These are phyloP conservation scores for Thermomucor indicae-seudaticae DNA, from an alignment of 371 early-diverging fungal species.

Conservation along the genomic window DNA sequence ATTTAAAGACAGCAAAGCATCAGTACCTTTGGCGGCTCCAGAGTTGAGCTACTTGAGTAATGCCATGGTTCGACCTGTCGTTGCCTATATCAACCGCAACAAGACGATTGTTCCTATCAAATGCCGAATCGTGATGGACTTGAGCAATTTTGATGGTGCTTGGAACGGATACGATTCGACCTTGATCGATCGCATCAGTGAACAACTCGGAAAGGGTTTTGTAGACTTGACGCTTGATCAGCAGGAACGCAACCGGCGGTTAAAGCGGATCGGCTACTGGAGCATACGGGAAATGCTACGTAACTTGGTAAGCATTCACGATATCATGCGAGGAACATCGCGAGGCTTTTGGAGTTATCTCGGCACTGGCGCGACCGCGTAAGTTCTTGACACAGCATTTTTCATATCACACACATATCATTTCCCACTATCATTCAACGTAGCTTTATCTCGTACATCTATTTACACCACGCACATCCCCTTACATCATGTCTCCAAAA, in stretches of 20 bases:
- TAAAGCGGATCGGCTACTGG: constrained; percentile 91
- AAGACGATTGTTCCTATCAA: constrained; percentile 81
- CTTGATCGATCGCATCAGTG: constrained; percentile 70
- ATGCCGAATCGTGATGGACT: constrained; percentile 71
- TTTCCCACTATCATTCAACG: neutral
- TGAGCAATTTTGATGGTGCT: constrained; percentile 89
- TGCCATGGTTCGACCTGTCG: constrained; percentile 90
- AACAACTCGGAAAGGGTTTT: constrained; percentile 82
- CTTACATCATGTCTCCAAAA: neutral
- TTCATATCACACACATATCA: neutral
- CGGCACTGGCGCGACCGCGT: constrained; percentile 3
- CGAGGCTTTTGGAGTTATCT: constrained; percentile 76
- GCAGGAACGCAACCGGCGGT: constrained; percentile 73
- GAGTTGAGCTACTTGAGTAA: constrained; percentile 76
- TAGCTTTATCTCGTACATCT: neutral
- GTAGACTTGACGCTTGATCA: constrained; percentile 76
- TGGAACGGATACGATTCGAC: constrained; percentile 90
- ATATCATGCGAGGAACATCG: constrained; percentile 76
- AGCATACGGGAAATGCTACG: constrained; percentile 74
- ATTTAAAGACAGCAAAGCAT: constrained; percentile 87
- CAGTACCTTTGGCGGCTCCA: constrained; percentile 74
- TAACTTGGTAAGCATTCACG: constrained; percentile 67
- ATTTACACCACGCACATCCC: neutral
- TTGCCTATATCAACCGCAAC: constrained; percentile 92
- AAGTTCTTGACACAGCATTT: neutral